Evolutionary conservation across 192 early-diverging fungal species (phyloP), one percentile per base, ranked within the genome.

Genomic region (Umbelopsis ramanniana): DNA sequence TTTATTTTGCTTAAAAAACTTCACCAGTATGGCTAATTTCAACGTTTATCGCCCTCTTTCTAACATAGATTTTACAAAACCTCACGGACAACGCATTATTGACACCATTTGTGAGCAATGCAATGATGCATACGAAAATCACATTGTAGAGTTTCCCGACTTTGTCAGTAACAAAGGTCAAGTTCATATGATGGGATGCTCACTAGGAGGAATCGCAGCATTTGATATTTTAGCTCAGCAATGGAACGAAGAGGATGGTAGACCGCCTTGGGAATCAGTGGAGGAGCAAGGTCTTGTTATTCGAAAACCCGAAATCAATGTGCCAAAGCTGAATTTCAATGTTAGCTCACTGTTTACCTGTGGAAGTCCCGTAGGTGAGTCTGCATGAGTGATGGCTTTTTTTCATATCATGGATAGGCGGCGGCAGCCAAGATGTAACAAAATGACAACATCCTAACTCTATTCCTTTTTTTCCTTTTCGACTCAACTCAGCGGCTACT

Each of bases 161-260:
- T 91, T 91, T 72, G 8, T 46, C 19, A 38, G 33, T 40, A 76
- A 70, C 26, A 76, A 72, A 17, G 90, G 90, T 10, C 77, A 82
- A n/a, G 71, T 90, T 21, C 77, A 81, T 46, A 66, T 91, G 9
- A 83, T 89, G 19, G 89, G 87, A 1, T 83, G 87, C n/a, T 91
- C 90, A 0, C 73, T 91, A 46, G 90, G 90, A 9, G 90, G 90
- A 4, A 73, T 91, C 1, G 79, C 88, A 22, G 88, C 84, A 68
- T 91, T 85, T 70, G 90, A 91, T 75, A 88, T 91, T 53, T 48
- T 89, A 33, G 73, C 81, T 0, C 76, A 72, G 17, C 70, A 79
- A 19, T 81, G 82, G 69, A 73, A 75, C 46, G 74, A 75, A n/a
- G 81, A 78, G 2, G 78, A 81, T 35, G 38, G 46, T 24, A 35